phyloP scores from a whole-genome alignment of 345 rosid species.

The Eucalyptus polyanthemos region DNA sequence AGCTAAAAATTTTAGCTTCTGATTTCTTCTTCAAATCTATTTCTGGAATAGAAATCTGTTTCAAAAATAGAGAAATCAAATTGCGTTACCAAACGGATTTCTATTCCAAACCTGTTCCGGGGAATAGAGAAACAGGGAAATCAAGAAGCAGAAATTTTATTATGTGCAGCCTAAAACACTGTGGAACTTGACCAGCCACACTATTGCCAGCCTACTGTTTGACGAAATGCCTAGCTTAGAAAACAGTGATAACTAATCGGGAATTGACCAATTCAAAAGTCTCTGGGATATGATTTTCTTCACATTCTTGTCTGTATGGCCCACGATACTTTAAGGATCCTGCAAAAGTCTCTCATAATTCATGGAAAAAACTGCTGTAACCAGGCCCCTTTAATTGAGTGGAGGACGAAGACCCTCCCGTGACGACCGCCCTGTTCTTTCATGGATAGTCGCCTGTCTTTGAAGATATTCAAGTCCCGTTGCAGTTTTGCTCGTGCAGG shows the following conservation, averaged over 20 bases:
- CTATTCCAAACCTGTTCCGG: too few relatives aligned
- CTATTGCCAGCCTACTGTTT: not conserved
- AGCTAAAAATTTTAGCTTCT: too few relatives aligned
- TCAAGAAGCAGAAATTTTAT: too few relatives aligned
- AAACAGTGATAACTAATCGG: not conserved
- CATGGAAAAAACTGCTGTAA: not conserved
- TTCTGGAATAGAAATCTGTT: too few relatives aligned
- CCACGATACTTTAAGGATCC: not conserved
- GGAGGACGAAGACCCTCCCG: not conserved
- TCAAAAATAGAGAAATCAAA: too few relatives aligned
- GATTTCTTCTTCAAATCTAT: too few relatives aligned
- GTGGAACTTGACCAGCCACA: not conserved
- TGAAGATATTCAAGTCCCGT: not conserved
- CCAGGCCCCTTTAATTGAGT: not conserved
- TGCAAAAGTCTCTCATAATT: not conserved
- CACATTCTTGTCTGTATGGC: not conserved
- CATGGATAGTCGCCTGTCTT: not conserved
- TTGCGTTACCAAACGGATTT: too few relatives aligned
- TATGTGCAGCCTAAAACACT: not conserved
- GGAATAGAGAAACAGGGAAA: too few relatives aligned
- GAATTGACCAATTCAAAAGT: not conserved
- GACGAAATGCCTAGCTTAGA: not conserved
- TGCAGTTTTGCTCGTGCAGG: not conserved
- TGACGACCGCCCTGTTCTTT: not conserved
- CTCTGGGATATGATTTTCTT: not conserved